Conservation (phyloP, 2,329 filamentous ascomycete species). For the Talaromyces piceae region DNA sequence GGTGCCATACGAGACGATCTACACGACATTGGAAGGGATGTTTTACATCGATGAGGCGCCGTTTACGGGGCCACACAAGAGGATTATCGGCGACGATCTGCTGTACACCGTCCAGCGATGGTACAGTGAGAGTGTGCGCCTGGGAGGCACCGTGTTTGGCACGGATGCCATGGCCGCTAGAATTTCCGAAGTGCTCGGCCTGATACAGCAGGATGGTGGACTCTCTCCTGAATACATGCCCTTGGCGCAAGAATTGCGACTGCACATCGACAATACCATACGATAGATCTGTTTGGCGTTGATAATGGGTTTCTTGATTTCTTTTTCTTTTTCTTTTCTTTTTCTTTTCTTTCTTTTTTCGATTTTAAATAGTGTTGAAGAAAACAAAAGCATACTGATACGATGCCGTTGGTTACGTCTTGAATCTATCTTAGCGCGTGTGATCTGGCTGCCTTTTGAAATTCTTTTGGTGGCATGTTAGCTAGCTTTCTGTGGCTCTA, state of each 20-base stretch:
- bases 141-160: constrained; percentile 51
- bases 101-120: constrained; percentile 55
- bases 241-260: constrained; percentile 33
- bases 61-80: constrained; percentile 52
- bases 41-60: constrained; percentile 62
- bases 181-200: constrained; percentile 37
- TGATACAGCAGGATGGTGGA: constrained; percentile 39
- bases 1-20: constrained; percentile 54
- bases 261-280: constrained; percentile 34
- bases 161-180: constrained; percentile 50
- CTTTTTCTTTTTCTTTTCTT: neutral
- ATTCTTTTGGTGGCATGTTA: neutral
- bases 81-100: constrained; percentile 53
- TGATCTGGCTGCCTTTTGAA: neutral
- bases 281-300: constrained; percentile 20
- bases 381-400: neutral
- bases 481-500: neutral
- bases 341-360: neutral
- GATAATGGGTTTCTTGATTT: neutral
- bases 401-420: no score
- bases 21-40: constrained; percentile 56
- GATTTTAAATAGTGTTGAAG: neutral
- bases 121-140: constrained; percentile 50
- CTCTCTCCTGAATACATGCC: constrained; percentile 33
- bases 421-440: neutral